These are phyloP conservation scores for Orychophragmus violaceus DNA, from an alignment of 345 rosid species.

Conservation along the genomic window DNA sequence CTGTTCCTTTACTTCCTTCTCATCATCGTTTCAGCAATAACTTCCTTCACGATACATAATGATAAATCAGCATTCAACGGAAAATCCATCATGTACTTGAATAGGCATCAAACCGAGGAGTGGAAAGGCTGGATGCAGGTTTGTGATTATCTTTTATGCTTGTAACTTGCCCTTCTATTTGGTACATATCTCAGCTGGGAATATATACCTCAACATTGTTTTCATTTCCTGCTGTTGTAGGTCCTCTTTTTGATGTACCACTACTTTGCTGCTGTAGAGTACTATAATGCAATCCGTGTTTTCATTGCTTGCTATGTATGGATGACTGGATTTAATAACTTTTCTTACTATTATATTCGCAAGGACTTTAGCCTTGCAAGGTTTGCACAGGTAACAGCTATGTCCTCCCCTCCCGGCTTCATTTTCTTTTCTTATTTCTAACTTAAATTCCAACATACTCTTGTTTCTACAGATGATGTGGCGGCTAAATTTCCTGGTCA, in stretches of 20 bases:
- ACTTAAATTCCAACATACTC: conserved; percentile 9
- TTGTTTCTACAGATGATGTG: conserved; percentile 88
- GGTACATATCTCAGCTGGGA: not conserved
- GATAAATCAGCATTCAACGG: conserved; percentile 89
- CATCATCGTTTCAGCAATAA: conserved; percentile 87
- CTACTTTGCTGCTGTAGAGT: conserved; percentile 95
- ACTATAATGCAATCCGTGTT: conserved; percentile 86
- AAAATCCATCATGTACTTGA: conserved; percentile 81
- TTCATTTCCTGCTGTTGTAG: conserved; percentile 42
- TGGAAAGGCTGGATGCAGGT: conserved; percentile 99
- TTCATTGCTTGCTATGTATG: conserved; percentile 98
- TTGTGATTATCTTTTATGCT: conserved; percentile 14
- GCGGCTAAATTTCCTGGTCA: conserved; percentile 95
- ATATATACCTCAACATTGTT: conserved; percentile 7
- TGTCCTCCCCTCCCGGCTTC: not conserved
- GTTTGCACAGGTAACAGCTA: conserved; percentile 81
- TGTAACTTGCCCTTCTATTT: not conserved
- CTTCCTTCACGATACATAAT: conserved; percentile 80
- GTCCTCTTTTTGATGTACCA: conserved; percentile 98
- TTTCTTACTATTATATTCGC: conserved; percentile 93
- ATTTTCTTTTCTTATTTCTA: not conserved
- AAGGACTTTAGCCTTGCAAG: conserved; percentile 92
- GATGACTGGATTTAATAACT: conserved; percentile 99
- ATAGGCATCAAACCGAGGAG: conserved; percentile 99
- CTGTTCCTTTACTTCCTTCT: conserved; percentile 88